Conservation (phyloP, 352 stramenopile genomes). For the Phytophthora nicotianae region DNA sequence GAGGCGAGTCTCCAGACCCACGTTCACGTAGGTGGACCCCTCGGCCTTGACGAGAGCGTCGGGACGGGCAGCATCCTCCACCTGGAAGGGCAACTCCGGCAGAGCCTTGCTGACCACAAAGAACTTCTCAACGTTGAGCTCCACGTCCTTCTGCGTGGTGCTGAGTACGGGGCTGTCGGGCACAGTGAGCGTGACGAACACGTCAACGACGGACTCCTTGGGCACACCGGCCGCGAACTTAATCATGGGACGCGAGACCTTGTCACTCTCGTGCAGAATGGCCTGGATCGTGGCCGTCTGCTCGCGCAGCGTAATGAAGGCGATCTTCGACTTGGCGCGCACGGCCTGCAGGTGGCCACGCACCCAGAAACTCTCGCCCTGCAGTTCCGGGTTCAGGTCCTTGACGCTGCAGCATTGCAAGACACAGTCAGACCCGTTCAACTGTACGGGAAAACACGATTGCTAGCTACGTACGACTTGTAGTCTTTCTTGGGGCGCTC, state of each 20-base stretch:
- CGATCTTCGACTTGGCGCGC: conserved; percentile 93
- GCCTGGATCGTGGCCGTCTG: conserved; percentile 96
- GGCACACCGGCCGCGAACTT: conserved; percentile 95
- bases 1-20: conserved; percentile 93
- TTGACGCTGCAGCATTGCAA: conserved; percentile 23
- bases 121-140: conserved; percentile 94
- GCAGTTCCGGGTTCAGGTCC: conserved; percentile 80
- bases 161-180: conserved; percentile 91
- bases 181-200: conserved; percentile 92
- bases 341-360: conserved; percentile 95
- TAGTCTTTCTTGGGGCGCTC: conserved; percentile 67
- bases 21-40: conserved; percentile 85
- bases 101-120: conserved; percentile 96
- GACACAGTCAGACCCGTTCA: background rate
- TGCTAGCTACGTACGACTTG: conserved; percentile 61
- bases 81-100: conserved; percentile 91
- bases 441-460: conserved; percentile 23
- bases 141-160: conserved; percentile 95
- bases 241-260: conserved; percentile 95
- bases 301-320: conserved; percentile 97
- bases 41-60: conserved; percentile 87
- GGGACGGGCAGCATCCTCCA: conserved; percentile 95
- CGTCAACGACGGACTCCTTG: conserved; percentile 97
- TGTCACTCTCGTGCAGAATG: conserved; percentile 87
- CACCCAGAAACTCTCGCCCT: conserved; percentile 94